phyloP scores from a whole-genome alignment of 352 stramenopile species.

The Aphanomyces astaci region DNA sequence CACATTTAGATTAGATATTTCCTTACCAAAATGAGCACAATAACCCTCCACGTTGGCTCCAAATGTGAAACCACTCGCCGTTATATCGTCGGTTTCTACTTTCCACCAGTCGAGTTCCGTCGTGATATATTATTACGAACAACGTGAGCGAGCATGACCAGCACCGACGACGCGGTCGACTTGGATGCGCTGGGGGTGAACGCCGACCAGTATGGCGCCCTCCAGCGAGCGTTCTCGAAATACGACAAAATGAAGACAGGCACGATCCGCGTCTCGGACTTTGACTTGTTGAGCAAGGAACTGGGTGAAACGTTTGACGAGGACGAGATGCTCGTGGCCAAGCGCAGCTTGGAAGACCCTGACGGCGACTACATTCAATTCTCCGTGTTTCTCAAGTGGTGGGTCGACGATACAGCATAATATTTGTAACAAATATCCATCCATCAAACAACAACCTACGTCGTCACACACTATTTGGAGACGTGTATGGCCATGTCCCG shows the following conservation, averaged over 20 bases:
- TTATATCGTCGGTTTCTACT: too few species aligned
- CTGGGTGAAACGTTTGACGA: constrained; percentile 18
- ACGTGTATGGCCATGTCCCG: constrained; percentile 3
- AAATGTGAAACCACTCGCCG: too few species aligned
- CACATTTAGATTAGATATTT: too few species aligned
- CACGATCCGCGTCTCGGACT: constrained; percentile 10
- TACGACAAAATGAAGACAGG: constrained; percentile 25
- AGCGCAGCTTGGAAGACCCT: constrained; percentile 8
- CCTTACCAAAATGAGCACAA: too few species aligned
- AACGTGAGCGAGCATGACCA: background rate
- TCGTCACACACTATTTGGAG: background rate
- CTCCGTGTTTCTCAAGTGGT: constrained; percentile 18
- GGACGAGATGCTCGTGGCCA: constrained; percentile 15
- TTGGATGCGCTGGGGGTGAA: constrained; percentile 7
- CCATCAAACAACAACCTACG: too few species aligned
- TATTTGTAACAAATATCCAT: background rate
- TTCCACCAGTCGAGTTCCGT: too few species aligned
- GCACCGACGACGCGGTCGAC: background rate
- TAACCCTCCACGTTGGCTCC: too few species aligned
- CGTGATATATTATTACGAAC: too few species aligned
- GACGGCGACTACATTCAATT: constrained; percentile 16
- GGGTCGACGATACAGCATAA: constrained; percentile 5
- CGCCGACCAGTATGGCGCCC: constrained; percentile 7
- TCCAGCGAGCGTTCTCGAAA: constrained; percentile 10
- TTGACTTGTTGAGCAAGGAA: constrained; percentile 13